Conservation (phyloP, 768 basidiomycete genomes). For the Trametes coccinea region DNA sequence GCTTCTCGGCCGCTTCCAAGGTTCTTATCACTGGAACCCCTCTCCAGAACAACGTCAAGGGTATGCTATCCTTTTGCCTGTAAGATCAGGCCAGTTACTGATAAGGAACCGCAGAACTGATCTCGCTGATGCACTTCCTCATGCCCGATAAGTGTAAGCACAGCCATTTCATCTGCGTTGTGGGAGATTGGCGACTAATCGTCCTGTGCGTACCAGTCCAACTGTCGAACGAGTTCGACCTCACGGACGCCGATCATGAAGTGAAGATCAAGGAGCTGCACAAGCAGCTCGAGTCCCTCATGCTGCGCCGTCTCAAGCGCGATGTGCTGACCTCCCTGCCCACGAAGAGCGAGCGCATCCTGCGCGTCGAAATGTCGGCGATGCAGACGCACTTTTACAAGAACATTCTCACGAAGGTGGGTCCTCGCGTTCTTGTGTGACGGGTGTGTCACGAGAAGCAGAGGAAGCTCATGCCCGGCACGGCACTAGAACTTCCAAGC, state of each 20-base stretch:
- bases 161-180: neutral
- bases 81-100: slow-evolving; percentile 13
- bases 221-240: slow-evolving; percentile 92
- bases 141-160: slow-evolving; percentile 95
- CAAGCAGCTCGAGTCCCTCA: slow-evolving; percentile 86
- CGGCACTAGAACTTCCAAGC: slow-evolving; percentile 84
- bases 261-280: slow-evolving; percentile 95
- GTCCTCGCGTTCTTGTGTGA: slow-evolving; percentile 16
- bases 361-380: slow-evolving; percentile 95
- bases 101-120: slow-evolving; percentile 59
- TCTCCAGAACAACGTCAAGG: slow-evolving; percentile 98
- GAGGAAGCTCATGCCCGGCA: slow-evolving; percentile 3
- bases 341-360: slow-evolving; percentile 96
- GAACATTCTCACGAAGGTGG: slow-evolving; percentile 91
- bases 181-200: neutral
- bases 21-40: slow-evolving; percentile 98
- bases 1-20: slow-evolving; percentile 89
- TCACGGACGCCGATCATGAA: slow-evolving; percentile 92
- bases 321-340: slow-evolving; percentile 96
- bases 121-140: slow-evolving; percentile 98
- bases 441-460: neutral
- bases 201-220: slow-evolving; percentile 55
- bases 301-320: slow-evolving; percentile 92
- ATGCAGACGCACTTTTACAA: slow-evolving; percentile 99
- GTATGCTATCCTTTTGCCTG: slow-evolving; percentile 44